Percentiles rank a stretch among this genome's conserved stretches.
Evolutionary conservation across 2,329 filamentous ascomycete genomes (phyloP).

Genomic region (Penicillium sp.): DNA sequence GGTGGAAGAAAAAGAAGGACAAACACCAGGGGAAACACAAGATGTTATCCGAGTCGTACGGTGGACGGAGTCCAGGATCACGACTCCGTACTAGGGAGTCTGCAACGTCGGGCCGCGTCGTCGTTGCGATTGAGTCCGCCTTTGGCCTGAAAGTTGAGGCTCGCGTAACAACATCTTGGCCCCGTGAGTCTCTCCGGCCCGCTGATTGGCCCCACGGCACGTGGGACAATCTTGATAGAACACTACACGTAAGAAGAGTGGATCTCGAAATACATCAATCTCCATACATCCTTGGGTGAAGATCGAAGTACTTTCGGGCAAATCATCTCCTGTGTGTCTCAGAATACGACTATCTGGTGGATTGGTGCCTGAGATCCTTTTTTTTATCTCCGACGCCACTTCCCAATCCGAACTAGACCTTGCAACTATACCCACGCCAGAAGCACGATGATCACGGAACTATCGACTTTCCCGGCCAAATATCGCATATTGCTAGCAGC

Average conservation of each 20-base stretch:
- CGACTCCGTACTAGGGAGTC: too few species aligned
- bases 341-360: neutral
- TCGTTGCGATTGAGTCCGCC: neutral
- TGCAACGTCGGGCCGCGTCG: neutral
- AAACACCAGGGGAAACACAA: neutral
- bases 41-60: neutral
- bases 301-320: neutral
- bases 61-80: neutral
- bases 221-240: neutral
- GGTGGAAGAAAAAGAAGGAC: neutral
- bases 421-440: neutral
- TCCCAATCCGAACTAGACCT: neutral
- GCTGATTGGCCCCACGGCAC: neutral
- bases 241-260: neutral
- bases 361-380: neutral
- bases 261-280: neutral
- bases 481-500: neutral
- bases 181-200: neutral
- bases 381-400: neutral
- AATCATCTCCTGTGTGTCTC: neutral
- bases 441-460: neutral
- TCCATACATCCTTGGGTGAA: neutral
- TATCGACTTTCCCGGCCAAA: neutral
- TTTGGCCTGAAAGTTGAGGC: constrained; percentile 1
- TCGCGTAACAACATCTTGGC: neutral